Evolutionary conservation across 2,329 filamentous ascomycete genomes (phyloP), one percentile per base, ranked within the genome.

Genomic region (Penicillium occitanis): DNA sequence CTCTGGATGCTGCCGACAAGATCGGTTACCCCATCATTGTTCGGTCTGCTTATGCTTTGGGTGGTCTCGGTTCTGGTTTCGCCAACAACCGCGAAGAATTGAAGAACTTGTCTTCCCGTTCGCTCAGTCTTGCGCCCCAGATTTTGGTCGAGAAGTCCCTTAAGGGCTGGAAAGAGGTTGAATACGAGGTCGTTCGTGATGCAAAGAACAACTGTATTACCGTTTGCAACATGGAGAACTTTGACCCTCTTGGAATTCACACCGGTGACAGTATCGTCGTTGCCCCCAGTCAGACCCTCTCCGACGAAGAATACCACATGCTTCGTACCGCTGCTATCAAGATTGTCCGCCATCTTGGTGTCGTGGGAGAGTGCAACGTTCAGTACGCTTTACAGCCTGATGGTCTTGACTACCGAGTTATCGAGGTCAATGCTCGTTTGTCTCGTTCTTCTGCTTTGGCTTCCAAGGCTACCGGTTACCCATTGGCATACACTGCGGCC

Each of bases 301-400:
- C 91, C 75, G 95, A 99, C 73, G 95, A 98, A 84, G 95, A 99
- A 81, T 99, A 98, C 79, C 93, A 99, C 84, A 98, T 99, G 95
- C 91, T 99, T 72, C 92, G 95, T 74, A 92, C 93, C 50, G 93
- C 95, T 69, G 92, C 95, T 57, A 97, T 98, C 84, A 98, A 98
- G 86, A 97, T 99, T 75, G 91, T 99, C 73, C 91, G 95, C 69
- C 95, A 99, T 80, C 86, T 99, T 70, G 94, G 94, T 71, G 95
- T 99, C 61, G 94, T 98, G 58, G 95, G 95, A 79, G 95, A 99
- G 83, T 99, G 95, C 82, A 99, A 99, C 79, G 93, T 97, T 40
- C 94, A 98, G 81, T 99, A 99, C 79, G 93, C 93, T 70, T 87
- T 99, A 69, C 93, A 97, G 80, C 95, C 95, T 17, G 93, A 97